Percentiles rank a stretch among this genome's conserved stretches.
Conservation (phyloP, 2,329 filamentous ascomycete species). For the Fusarium multiceps region DNA sequence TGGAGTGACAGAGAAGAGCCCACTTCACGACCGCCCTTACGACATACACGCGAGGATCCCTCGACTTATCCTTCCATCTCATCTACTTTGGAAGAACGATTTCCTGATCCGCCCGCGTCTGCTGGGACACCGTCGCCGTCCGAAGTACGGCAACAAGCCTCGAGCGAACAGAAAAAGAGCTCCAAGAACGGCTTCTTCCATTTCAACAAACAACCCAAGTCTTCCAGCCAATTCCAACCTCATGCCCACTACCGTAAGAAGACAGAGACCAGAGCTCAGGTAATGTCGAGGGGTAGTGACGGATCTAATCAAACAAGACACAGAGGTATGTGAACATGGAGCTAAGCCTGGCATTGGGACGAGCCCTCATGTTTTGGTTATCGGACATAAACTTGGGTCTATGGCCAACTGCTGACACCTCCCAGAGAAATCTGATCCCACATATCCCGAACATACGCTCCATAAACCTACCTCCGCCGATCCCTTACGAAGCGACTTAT, state of each 20-base stretch:
- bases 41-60: conserved; percentile 43
- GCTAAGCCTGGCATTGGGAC: conserved; percentile 26
- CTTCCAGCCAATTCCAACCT: conserved; percentile 51
- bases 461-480: conserved; percentile 56
- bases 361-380: conserved; percentile 34
- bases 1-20: conserved; percentile 31
- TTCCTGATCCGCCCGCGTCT: conserved; percentile 37
- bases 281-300: conserved; percentile 53
- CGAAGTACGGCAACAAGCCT: conserved; percentile 28
- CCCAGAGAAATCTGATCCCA: conserved; percentile 41
- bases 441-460: conserved; percentile 48
- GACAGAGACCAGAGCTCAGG: conserved; percentile 52
- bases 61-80: conserved; percentile 46
- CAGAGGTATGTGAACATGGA: conserved; percentile 50
- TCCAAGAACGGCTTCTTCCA: conserved; percentile 64
- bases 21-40: conserved; percentile 44
- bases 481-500: conserved; percentile 64
- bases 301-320: conserved; percentile 46
- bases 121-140: conserved; percentile 26
- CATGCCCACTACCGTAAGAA: conserved; percentile 46
- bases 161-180: conserved; percentile 56
- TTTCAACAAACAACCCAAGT: conserved; percentile 60
- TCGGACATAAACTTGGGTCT: conserved; percentile 20
- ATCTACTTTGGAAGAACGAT: conserved; percentile 41
- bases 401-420: conserved; percentile 39